Base-by-base conservation (phyloP, 2,329 filamentous ascomycete species). In the Aspergillus aculeatus region DNA sequence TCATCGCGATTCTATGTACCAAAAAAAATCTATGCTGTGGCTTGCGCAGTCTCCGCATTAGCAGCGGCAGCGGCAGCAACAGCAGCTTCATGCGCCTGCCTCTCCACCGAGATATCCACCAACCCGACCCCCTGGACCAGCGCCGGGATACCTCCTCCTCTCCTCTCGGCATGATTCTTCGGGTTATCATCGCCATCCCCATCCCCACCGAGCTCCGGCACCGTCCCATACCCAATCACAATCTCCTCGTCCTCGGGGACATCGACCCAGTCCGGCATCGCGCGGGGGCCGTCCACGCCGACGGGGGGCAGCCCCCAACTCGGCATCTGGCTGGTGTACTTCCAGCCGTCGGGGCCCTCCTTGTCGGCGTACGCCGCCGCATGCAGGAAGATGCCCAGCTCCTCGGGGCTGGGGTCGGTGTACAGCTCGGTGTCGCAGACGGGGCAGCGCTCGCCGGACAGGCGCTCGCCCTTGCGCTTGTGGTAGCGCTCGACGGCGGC, bases 351-450 rank as follows among this genome's bases (percentile, higher is more conserved):
- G 26, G 87, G 23, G 23, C 23, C 38, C n/a, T n/a, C 86, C 26
- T 87, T 85, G 73, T 94, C 93, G 66, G 94, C 89, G 74, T 99
- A 99, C 50, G 91, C 87, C 62, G 92, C 86, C 59, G 94, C 96
- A 79, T 99, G 95, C 62, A 99, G 82, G 84, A 94, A 99, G 47
- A 99, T 89, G 0, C 91, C 91, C 50, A 99, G 82, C 79, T 99
- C 95, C 69, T 98, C 93, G 47, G 83, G 78, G 1, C 93, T 93
- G 0, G 95, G 95, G 71, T 99, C 95, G 16, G 91, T 96, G 76
- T 98, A 99, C 48, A 99, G 81, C 23, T 91, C 90, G 21, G 95
- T 96, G 60, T 89, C 84, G 75, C 95, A 99, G 35, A 92, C 76
- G 5, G 88, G 83, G 74, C 95, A 99, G 16, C 86, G 78, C 69